Percentiles rank a stretch among this genome's conserved stretches.
phyloP scores from a whole-genome alignment of 2,329 filamentous ascomycete species.

The Aspergillus jensenii region DNA sequence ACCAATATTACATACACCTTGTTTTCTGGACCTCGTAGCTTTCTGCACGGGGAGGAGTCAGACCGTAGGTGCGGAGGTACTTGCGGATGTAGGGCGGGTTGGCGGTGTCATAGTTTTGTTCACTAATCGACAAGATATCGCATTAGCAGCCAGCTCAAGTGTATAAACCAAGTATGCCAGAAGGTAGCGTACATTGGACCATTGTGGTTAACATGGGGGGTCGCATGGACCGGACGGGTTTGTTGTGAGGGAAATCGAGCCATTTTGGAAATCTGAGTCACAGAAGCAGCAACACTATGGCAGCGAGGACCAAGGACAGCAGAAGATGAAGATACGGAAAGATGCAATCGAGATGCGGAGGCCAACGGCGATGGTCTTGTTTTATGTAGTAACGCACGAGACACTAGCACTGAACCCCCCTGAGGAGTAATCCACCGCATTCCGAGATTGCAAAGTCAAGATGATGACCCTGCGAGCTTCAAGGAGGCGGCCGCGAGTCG shows the following conservation, averaged over 20 bases:
- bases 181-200: slow-evolving; percentile 31
- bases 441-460: slow-evolving; percentile 56
- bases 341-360: slow-evolving; percentile 11
- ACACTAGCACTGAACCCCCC: slow-evolving; percentile 33
- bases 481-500: slow-evolving; percentile 18
- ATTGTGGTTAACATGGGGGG: slow-evolving; percentile 33
- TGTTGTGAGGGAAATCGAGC: slow-evolving; percentile 37
- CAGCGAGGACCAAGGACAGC: slow-evolving; percentile 13
- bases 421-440: slow-evolving; percentile 34
- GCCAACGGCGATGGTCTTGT: slow-evolving; percentile 24
- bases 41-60: slow-evolving; percentile 51
- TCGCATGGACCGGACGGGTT: slow-evolving; percentile 38
- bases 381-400: slow-evolving; percentile 28
- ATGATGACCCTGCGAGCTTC: slow-evolving; percentile 17
- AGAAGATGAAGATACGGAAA: slow-evolving; percentile 20
- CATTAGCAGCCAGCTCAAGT: not conserved
- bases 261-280: slow-evolving; percentile 31
- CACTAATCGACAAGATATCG: slow-evolving; percentile 24
- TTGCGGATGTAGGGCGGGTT: slow-evolving; percentile 52
- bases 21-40: slow-evolving; percentile 51
- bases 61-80: slow-evolving; percentile 52
- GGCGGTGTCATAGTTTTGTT: slow-evolving; percentile 50
- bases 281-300: slow-evolving; percentile 19
- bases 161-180: not conserved
- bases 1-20: slow-evolving; percentile 37